These are phyloP conservation scores for Solanum arcanum DNA, from an alignment of 257 asterid genomes.

Conservation along the genomic window DNA sequence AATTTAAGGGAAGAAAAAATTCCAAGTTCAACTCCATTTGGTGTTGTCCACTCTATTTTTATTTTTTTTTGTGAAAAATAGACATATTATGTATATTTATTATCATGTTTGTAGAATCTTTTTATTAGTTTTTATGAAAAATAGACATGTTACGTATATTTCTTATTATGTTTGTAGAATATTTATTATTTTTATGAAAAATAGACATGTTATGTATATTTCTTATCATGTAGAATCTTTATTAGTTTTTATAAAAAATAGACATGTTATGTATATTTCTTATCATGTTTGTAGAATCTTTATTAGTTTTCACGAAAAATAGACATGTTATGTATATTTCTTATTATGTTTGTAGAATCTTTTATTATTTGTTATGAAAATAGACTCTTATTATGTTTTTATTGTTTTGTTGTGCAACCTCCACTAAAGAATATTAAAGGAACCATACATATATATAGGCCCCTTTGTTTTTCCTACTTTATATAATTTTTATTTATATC, in stretches of 20 bases:
- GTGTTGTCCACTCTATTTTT: neutral
- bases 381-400: neutral
- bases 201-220: neutral
- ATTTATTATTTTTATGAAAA: neutral
- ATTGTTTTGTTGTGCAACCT: neutral
- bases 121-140: neutral
- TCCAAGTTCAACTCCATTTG: neutral
- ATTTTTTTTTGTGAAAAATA: neutral
- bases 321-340: too few relatives aligned
- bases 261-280: too few relatives aligned
- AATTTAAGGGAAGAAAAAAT: neutral
- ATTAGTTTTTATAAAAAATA: too few relatives aligned
- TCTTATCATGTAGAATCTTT: too few relatives aligned
- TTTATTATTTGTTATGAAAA: too few relatives aligned
- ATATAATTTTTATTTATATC: neutral
- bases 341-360: too few relatives aligned
- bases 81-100: neutral
- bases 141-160: neutral
- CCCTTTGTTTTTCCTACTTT: neutral
- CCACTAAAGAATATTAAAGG: neutral
- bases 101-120: neutral
- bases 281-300: too few relatives aligned
- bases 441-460: neutral
- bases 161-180: neutral
- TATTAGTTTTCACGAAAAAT: too few relatives aligned